phyloP scores from a whole-genome alignment of 805 yeast genomes.

The Metschnikowia borealis region DNA sequence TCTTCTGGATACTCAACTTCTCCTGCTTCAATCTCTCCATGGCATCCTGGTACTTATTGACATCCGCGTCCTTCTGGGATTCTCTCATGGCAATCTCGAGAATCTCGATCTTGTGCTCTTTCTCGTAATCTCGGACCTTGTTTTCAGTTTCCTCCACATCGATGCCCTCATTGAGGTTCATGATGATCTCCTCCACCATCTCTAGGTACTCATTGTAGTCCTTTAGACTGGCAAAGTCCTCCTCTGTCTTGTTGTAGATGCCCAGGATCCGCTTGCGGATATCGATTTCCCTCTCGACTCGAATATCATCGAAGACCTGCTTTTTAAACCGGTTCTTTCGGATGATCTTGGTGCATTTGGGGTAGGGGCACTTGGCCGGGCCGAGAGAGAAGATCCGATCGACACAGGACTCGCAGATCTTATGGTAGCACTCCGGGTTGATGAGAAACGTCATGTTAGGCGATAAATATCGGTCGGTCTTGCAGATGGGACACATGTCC shows the following conservation, averaged over 20 bases:
- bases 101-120: constrained; percentile 69
- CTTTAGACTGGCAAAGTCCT: constrained; percentile 58
- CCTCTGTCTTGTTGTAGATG: constrained; percentile 75
- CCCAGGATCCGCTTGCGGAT: constrained; percentile 71
- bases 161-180: constrained; percentile 65
- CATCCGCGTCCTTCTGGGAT: constrained; percentile 57
- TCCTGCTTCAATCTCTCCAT: constrained; percentile 53
- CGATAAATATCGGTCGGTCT: constrained; percentile 87
- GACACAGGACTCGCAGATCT: constrained; percentile 95
- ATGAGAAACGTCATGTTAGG: constrained; percentile 90
- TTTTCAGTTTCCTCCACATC: constrained; percentile 69
- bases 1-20: constrained; percentile 64
- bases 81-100: constrained; percentile 70
- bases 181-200: constrained; percentile 74
- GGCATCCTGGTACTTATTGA: constrained; percentile 60
- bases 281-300: constrained; percentile 89
- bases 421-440: constrained; percentile 97
- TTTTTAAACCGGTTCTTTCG: constrained; percentile 87
- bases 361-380: constrained; percentile 96
- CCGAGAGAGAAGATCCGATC: constrained; percentile 92
- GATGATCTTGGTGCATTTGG: constrained; percentile 80
- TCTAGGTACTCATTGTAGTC: constrained; percentile 79
- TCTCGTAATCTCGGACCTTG: constrained; percentile 63
- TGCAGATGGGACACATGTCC: constrained; percentile 97
- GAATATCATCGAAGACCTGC: constrained; percentile 87